Percentiles rank a stretch among this genome's conserved stretches.
Evolutionary conservation across 2,329 filamentous ascomycete genomes (phyloP).

Genomic region (Neocucurbitaria cava): DNA sequence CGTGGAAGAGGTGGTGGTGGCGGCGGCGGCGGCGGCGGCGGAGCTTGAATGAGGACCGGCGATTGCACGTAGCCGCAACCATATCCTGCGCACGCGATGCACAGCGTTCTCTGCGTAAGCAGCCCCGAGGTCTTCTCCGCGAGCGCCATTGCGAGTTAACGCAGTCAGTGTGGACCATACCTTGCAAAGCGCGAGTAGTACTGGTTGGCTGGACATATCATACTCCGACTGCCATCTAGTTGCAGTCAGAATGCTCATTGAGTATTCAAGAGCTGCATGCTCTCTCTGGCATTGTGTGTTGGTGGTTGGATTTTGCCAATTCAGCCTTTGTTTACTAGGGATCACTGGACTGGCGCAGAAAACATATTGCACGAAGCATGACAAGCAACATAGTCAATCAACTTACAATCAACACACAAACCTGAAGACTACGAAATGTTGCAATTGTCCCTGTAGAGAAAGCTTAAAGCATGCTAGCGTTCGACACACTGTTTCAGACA

Average conservation of each 20-base stretch:
- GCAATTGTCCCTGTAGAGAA: background rate
- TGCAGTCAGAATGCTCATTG: background rate
- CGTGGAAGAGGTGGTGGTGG: slow-evolving; percentile 63
- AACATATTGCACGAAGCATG: background rate
- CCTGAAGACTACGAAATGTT: background rate
- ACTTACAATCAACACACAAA: background rate
- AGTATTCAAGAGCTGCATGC: background rate
- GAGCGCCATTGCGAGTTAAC: background rate
- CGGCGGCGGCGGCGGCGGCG: slow-evolving; percentile 63
- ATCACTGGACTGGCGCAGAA: background rate
- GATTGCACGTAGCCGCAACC: slow-evolving; percentile 1
- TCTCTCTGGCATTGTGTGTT: background rate
- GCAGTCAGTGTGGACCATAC: background rate
- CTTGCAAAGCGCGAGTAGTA: background rate
- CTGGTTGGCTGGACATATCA: background rate
- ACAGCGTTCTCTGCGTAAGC: background rate
- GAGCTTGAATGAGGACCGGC: slow-evolving; percentile 47
- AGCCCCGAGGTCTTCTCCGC: background rate
- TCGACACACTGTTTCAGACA: background rate
- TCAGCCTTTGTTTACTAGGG: background rate
- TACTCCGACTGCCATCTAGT: background rate
- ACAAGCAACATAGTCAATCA: background rate
- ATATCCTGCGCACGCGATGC: background rate
- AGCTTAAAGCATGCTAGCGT: background rate
- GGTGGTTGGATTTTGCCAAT: background rate